Base-by-base conservation (phyloP, 257 asterid species). In the Plantago ovata region DNA sequence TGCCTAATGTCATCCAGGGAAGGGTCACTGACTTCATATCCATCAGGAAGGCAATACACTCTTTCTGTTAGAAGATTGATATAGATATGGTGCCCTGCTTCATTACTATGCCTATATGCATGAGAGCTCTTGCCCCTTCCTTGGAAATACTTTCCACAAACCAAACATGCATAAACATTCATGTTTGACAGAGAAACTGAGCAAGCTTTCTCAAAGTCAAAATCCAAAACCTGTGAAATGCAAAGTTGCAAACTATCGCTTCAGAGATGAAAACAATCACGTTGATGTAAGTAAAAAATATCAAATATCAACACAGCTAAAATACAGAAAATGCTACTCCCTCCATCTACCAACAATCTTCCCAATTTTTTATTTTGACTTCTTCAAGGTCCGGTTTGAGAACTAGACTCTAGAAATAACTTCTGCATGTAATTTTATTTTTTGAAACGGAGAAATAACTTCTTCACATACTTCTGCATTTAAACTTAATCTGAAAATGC, bases 41-140 rank as follows among this genome's bases (percentile, higher is more conserved):
- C 99, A 82, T 93, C 97, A 56, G 99, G 97, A 76, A 93, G 97
- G 72, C 97, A 93, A 74, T 81, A 93, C 63, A 89, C 94, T 77
- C 89, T 89, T 80, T 93, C 97, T 10, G 95, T 84, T 44, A 78
- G 85, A 54, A 93, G 94, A 81, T 93, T 93, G 75, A 93, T 93
- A 83, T 68, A 93, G 44, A 93, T 96, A 64, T 93, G 99, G 71
- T 93, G 99, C 22, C 79, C 96, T 33, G 96, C 97, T 79, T 93
- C 99, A 57, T 89, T 95, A 71, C 99, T 93, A 60, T 93, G 99
- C 18, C 97, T 93, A 72, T 89, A 93, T 52, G 97, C 99, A 75
- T 84, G 95, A 51, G 99, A 93, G 67, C 89, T 93, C 28, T 70
- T 87, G 33, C 97, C 96, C 79, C 97, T 93, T 69, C 99, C 99